Percentiles rank a stretch among this genome's conserved stretches.
Conservation (phyloP, 148 eudicot genomes). For the Pouteria glomerata region DNA sequence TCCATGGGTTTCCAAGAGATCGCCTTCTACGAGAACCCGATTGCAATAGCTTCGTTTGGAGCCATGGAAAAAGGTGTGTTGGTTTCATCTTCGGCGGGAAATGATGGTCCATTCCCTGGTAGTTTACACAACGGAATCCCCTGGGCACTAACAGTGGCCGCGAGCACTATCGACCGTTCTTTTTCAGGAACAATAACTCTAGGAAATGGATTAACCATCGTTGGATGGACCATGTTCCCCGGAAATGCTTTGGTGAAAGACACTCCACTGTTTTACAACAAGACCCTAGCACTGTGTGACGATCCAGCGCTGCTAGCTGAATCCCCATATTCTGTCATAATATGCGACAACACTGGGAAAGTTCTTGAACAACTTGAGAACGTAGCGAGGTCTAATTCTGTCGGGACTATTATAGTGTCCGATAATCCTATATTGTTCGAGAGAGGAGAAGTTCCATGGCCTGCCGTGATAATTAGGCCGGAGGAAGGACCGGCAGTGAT, state of each 20-base stretch:
- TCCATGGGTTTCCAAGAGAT: background rate
- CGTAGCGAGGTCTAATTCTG: background rate
- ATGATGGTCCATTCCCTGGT: background rate
- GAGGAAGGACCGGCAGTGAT: constrained; percentile 4
- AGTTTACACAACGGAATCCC: background rate
- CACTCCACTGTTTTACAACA: constrained; percentile 14
- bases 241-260: constrained; percentile 17
- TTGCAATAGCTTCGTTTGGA: constrained; percentile 14
- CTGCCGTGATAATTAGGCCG: constrained; percentile 18
- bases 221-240: constrained; percentile 26
- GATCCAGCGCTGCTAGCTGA: background rate
- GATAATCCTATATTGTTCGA: background rate
- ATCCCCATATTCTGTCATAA: constrained; percentile 1
- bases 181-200: constrained; percentile 22
- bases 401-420: constrained; percentile 15
- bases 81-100: constrained; percentile 3
- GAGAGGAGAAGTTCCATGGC: background rate
- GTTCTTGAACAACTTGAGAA: background rate
- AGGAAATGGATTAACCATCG: constrained; percentile 20
- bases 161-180: background rate
- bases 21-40: constrained; percentile 8
- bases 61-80: constrained; percentile 14
- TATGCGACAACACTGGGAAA: constrained; percentile 7
- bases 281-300: constrained; percentile 14
- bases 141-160: constrained; percentile 6